A percentile compares a stretch with the other conserved stretches of the same genome.
These are phyloP conservation scores for Coniochaeta sp. DNA, from an alignment of 2,329 filamentous ascomycete species.

Conservation along the genomic window DNA sequence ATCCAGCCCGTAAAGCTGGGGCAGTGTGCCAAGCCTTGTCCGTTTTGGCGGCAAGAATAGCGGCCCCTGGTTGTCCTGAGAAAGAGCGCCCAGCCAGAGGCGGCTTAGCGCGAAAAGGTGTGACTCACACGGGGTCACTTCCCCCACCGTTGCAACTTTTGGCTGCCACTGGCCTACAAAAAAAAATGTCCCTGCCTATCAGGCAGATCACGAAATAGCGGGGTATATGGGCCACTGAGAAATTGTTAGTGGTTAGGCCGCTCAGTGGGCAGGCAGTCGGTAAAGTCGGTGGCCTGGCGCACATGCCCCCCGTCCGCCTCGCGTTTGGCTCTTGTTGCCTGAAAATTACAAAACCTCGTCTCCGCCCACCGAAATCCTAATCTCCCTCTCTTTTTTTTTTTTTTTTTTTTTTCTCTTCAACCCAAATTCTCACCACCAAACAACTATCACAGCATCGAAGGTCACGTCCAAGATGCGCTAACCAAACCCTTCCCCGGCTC, in stretches of 20 bases:
- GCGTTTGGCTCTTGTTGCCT: conserved; percentile 30
- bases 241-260: conserved; percentile 2
- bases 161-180: background rate
- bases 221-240: background rate
- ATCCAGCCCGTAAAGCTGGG: background rate
- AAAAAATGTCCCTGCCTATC: background rate
- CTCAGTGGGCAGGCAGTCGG: background rate
- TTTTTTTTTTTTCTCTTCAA: conserved; percentile 26
- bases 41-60: conserved; percentile 3
- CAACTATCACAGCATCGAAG: conserved; percentile 25
- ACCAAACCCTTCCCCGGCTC: conserved; percentile 30
- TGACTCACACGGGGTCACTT: conserved; percentile 19
- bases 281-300: conserved; percentile 11
- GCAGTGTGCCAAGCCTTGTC: background rate
- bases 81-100: background rate
- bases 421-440: conserved; percentile 24
- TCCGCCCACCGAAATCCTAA: conserved; percentile 16
- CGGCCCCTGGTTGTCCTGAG: background rate
- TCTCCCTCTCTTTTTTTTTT: conserved; percentile 22
- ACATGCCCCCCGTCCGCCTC: conserved; percentile 6
- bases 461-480: conserved; percentile 51
- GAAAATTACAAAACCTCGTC: conserved; percentile 37
- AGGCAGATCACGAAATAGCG: background rate
- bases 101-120: conserved; percentile 7
- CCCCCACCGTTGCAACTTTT: background rate